Evolutionary conservation across 257 asterid species (phyloP).

Genomic region (Gynochthodes officinalis): DNA sequence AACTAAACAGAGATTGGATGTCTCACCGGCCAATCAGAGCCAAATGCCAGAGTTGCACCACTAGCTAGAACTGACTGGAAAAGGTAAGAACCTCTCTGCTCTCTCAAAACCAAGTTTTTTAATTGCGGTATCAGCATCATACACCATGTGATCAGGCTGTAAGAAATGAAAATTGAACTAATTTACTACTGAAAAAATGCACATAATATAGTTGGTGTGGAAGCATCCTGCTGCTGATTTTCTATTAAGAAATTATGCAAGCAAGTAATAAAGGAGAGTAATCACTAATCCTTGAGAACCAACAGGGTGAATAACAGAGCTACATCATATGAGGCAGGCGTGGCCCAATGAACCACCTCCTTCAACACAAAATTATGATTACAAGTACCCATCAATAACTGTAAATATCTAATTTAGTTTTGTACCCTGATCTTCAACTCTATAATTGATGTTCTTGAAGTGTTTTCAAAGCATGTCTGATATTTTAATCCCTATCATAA

Average conservation of each 20-base stretch:
- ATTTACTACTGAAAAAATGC: not conserved
- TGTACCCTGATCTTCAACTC: too few relatives aligned
- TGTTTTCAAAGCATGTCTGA: too few relatives aligned
- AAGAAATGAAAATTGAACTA: constrained; percentile 17
- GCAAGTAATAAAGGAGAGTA: not conserved
- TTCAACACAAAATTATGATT: not conserved
- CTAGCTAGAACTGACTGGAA: constrained; percentile 62
- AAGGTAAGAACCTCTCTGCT: constrained; percentile 65
- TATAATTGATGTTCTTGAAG: too few relatives aligned
- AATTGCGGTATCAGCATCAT: constrained; percentile 76
- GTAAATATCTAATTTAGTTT: too few relatives aligned
- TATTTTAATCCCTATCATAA: too few relatives aligned
- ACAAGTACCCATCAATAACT: too few relatives aligned
- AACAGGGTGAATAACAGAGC: not conserved
- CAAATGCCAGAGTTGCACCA: constrained; percentile 63
- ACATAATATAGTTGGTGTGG: not conserved
- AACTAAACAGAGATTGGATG: too few relatives aligned
- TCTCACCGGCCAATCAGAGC: constrained; percentile 98
- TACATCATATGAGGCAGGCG: not conserved
- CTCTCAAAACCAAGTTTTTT: constrained; percentile 73
- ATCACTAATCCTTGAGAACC: not conserved
- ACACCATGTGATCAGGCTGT: constrained; percentile 88
- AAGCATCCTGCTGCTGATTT: not conserved
- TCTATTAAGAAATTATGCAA: not conserved
- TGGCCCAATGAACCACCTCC: not conserved